Evolutionary conservation across 2,329 filamentous ascomycete genomes (phyloP).

Genomic region (Shiraia sp.): DNA sequence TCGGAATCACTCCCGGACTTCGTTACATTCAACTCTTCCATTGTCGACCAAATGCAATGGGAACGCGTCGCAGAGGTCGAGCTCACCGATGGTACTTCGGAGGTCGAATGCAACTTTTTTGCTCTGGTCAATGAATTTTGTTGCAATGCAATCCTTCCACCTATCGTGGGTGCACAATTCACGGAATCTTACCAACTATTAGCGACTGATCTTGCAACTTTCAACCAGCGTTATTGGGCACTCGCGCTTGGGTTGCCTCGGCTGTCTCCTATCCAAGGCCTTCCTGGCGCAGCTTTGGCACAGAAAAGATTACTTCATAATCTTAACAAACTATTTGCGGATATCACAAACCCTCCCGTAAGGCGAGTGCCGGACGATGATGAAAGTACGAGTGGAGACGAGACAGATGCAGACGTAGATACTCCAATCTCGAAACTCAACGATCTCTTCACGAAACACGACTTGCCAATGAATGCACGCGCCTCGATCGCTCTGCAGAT

Average conservation of each 20-base stretch:
- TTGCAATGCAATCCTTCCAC: constrained; percentile 54
- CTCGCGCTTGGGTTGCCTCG: constrained; percentile 60
- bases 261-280: constrained; percentile 57
- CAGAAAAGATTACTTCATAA: constrained; percentile 35
- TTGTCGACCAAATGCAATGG: constrained; percentile 66
- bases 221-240: constrained; percentile 59
- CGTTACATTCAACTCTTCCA: constrained; percentile 61
- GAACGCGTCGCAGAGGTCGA: constrained; percentile 59
- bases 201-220: constrained; percentile 58
- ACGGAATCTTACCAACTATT: constrained; percentile 49
- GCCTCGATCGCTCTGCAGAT: constrained; percentile 36
- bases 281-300: constrained; percentile 40
- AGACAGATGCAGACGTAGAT: constrained; percentile 38
- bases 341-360: constrained; percentile 32
- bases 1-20: constrained; percentile 56
- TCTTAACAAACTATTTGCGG: constrained; percentile 29
- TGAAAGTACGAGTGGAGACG: constrained; percentile 38
- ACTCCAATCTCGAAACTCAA: constrained; percentile 39
- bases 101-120: constrained; percentile 52
- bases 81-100: constrained; percentile 43
- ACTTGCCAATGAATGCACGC: constrained; percentile 30
- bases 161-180: constrained; percentile 57
- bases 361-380: constrained; percentile 35
- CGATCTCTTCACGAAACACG: constrained; percentile 32
- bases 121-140: constrained; percentile 61